Evolutionary conservation across 306 rosid genomes (phyloP).

Genomic region (Vigna reflexopilosa): DNA sequence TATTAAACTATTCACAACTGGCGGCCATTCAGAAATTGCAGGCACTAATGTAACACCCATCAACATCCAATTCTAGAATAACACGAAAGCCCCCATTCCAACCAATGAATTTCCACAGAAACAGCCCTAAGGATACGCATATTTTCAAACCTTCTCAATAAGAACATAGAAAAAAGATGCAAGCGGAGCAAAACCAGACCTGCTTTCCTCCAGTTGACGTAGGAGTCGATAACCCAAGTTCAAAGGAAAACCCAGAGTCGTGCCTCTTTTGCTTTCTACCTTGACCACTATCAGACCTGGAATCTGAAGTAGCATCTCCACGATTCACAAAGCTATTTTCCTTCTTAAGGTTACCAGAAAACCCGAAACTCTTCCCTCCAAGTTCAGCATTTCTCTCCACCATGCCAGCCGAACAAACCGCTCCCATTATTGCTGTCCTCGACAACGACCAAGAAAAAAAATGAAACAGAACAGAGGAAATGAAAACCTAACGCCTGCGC

Average conservation of each 20-base stretch:
- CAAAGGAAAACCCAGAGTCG: constrained; percentile 51
- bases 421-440: constrained; percentile 69
- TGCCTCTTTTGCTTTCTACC: constrained; percentile 46
- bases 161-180: neutral
- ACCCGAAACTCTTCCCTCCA: constrained; percentile 48
- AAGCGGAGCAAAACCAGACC: constrained; percentile 47
- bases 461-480: neutral
- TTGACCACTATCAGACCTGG: constrained; percentile 41
- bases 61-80: constrained; percentile 10
- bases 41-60: constrained; percentile 26
- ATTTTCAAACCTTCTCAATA: neutral
- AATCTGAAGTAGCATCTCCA: constrained; percentile 42
- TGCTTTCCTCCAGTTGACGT: constrained; percentile 43
- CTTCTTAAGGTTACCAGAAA: constrained; percentile 59
- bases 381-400: constrained; percentile 44
- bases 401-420: constrained; percentile 73
- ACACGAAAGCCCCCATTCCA: neutral
- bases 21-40: constrained; percentile 13
- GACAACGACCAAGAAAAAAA: neutral
- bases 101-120: constrained; percentile 1
- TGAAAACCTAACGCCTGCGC: constrained; percentile 27
- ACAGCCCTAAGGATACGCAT: neutral
- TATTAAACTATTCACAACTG: neutral
- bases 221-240: constrained; percentile 49
- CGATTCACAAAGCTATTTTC: constrained; percentile 38